Percentiles rank a stretch among this genome's conserved stretches.
phyloP scores from a whole-genome alignment of 768 basidiomycete genomes.

The Suillus tomentosus region DNA sequence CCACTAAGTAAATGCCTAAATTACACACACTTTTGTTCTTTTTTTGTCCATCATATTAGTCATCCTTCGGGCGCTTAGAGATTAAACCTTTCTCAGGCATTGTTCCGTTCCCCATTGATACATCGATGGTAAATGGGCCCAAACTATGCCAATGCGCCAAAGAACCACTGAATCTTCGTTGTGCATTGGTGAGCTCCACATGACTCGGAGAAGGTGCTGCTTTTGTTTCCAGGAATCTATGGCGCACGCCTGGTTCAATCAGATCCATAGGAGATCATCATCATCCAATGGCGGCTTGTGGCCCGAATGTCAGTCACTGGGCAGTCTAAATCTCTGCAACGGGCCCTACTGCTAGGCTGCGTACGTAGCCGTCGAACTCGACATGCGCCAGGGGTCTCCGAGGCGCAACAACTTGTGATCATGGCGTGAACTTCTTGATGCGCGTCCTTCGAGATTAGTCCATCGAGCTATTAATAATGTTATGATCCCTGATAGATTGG shows the following conservation, averaged over 20 bases:
- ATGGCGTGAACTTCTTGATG: not conserved
- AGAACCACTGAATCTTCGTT: not conserved
- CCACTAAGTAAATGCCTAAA: not conserved
- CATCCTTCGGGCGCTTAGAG: not conserved
- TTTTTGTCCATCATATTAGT: not conserved
- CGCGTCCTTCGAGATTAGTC: not conserved
- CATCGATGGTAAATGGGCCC: not conserved
- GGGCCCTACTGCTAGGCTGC: not conserved
- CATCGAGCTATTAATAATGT: not conserved
- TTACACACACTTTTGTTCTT: constrained; percentile 4
- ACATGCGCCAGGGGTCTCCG: not conserved
- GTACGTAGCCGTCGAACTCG: not conserved
- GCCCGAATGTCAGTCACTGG: not conserved
- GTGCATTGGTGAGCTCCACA: not conserved
- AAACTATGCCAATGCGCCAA: not conserved
- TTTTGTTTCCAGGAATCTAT: not conserved
- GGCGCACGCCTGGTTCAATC: not conserved
- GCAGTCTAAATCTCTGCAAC: not conserved
- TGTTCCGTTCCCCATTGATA: not conserved
- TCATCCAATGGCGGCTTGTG: no score
- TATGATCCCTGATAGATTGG: not conserved
- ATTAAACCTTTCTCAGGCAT: not conserved
- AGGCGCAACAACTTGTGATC: not conserved
- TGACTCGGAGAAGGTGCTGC: not conserved
- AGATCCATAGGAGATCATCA: not conserved